A percentile compares a stretch with the other conserved stretches of the same genome.
Conservation (phyloP, 805 yeast species). For the Ogataea paraovalis region DNA sequence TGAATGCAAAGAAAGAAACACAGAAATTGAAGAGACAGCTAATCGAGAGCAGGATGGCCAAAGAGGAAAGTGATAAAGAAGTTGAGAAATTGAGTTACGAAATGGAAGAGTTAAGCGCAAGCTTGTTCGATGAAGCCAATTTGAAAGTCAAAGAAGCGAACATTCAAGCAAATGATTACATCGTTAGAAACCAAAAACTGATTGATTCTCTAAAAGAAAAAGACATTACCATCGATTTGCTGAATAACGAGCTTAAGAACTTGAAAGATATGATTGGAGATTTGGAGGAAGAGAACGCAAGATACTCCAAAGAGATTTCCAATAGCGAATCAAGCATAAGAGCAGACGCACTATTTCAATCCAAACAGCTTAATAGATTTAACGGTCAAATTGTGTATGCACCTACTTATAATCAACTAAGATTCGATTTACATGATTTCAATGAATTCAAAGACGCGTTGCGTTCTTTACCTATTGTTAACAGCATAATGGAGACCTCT, state of each 20-base stretch:
- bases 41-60: slow-evolving; percentile 31
- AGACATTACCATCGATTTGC: slow-evolving; percentile 58
- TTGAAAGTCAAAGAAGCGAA: slow-evolving; percentile 79
- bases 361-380: slow-evolving; percentile 16
- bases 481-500: slow-evolving; percentile 43
- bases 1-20: slow-evolving; percentile 24
- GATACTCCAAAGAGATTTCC: slow-evolving; percentile 1
- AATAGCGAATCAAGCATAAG: slow-evolving; percentile 11
- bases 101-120: slow-evolving; percentile 74
- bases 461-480: slow-evolving; percentile 6
- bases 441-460: slow-evolving; percentile 43
- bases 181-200: slow-evolving; percentile 55
- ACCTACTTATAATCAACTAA: slow-evolving; percentile 29
- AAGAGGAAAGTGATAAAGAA: slow-evolving; percentile 53
- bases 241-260: slow-evolving; percentile 64
- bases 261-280: slow-evolving; percentile 58
- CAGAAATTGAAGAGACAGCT: slow-evolving; percentile 32
- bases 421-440: slow-evolving; percentile 44
- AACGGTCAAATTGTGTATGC: slow-evolving; percentile 26
- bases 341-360: slow-evolving; percentile 15
- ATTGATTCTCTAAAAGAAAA: slow-evolving; percentile 58
- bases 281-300: slow-evolving; percentile 41
- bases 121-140: slow-evolving; percentile 80
- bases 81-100: slow-evolving; percentile 61
- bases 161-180: slow-evolving; percentile 55